A percentile compares a stretch with the other conserved stretches of the same genome.
phyloP scores from a whole-genome alignment of 2,329 filamentous ascomycete genomes.

The Daldinia eschscholtzii region DNA sequence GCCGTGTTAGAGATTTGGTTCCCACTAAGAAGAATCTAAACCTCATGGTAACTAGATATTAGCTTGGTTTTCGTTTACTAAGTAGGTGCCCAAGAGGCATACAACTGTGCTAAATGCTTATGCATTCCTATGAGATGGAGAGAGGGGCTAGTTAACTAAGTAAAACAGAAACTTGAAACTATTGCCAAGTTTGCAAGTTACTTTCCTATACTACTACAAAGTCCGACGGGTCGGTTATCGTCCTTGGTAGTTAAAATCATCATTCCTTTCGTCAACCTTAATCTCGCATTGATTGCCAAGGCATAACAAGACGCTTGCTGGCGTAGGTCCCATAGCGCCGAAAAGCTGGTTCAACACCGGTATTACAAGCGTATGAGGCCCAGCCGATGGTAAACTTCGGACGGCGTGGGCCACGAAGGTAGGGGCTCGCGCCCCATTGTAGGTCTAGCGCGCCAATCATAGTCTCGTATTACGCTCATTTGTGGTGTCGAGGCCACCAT shows the following conservation, averaged over 20 bases:
- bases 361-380: constrained; percentile 29
- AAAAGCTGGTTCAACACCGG: constrained; percentile 26
- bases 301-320: constrained; percentile 20
- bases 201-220: too few species aligned
- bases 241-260: neutral
- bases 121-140: neutral
- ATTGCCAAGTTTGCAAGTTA: neutral
- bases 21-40: neutral
- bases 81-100: neutral
- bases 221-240: neutral
- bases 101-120: neutral
- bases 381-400: constrained; percentile 18
- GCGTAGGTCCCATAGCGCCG: constrained; percentile 26
- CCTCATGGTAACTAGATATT: neutral
- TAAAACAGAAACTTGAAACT: neutral
- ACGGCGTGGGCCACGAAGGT: constrained; percentile 11
- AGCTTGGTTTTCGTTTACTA: neutral
- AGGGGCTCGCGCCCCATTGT: constrained; percentile 24
- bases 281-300: constrained; percentile 34
- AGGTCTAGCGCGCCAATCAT: constrained; percentile 23
- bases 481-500: constrained; percentile 15
- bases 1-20: constrained; percentile 17
- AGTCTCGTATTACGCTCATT: constrained; percentile 5
- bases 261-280: neutral
- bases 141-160: neutral